Base-by-base conservation (phyloP, 495 filamentous ascomycete species). In the Aspergillus bridgeri region DNA sequence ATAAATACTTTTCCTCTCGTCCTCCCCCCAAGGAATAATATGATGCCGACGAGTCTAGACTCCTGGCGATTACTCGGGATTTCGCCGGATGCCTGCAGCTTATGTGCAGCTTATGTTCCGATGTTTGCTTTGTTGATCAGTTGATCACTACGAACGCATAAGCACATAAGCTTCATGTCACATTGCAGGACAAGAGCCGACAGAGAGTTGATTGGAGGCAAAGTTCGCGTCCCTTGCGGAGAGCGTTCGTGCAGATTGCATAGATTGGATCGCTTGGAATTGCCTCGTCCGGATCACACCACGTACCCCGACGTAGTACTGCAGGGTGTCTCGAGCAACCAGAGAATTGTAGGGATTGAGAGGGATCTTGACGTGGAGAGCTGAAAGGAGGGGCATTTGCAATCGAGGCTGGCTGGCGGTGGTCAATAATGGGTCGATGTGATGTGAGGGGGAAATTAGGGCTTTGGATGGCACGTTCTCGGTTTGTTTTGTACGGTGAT, bases 301-400 rank as follows among this genome's bases (percentile, higher is more conserved):
- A 9, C 48, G 3, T 51, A 51, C 48, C 24, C 24, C 48, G 17
- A 51, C 48, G 48, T 51, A 3, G 48, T 25, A 51, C 19, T 51
- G 48, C 48, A 51, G 48, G 3, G 3, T 19, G 9, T 33, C 17
- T 7, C 22, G 17, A 2, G 24, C 24, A 51, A 50, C 33, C 19
- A 33, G 11, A 11, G 6, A 5, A n/a, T 33, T 38, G 15, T 33
- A 19, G 18, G 5, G 15, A 50, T 27, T 6, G 21, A n/a, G n/a
- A 3, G 4, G 27, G 18, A 22, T 23, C 20, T 7, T 15, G 47
- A 48, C 13, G 0, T 1, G 46, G 9, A 38, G 33, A 15, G 33
- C 9, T 15, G 33, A 38, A 9, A 15, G 17, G 5, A 13, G 33
- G 17, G 33, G 33, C 11, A 13, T 15, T 38, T 38, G 33, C 17